phyloP scores from a whole-genome alignment of 208 protist genomes.

The Leptomonas pyrrhocoris region DNA sequence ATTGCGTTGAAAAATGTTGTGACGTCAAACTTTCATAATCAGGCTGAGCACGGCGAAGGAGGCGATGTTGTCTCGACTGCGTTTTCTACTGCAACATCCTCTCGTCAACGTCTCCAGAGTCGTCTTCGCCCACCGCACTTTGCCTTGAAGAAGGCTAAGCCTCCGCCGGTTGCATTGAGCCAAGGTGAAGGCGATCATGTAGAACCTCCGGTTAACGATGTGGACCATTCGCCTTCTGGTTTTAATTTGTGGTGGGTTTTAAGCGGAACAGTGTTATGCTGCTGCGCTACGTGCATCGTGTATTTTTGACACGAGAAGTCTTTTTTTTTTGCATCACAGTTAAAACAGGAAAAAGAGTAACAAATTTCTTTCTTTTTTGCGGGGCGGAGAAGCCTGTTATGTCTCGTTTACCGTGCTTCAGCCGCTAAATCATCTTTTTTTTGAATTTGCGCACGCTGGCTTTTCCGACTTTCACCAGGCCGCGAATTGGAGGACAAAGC shows the following conservation, averaged over 20 bases:
- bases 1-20: conserved; percentile 39
- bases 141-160: conserved; percentile 30
- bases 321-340: neutral
- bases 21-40: conserved; percentile 29
- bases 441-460: too few relatives aligned
- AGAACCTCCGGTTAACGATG: neutral
- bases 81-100: conserved; percentile 31
- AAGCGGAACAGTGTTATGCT: conserved; percentile 30
- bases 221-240: neutral
- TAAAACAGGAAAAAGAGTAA: neutral
- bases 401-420: too few relatives aligned
- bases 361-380: neutral
- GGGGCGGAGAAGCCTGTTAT: too few relatives aligned
- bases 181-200: neutral
- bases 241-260: conserved; percentile 32
- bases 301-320: conserved; percentile 9
- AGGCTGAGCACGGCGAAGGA: conserved; percentile 17
- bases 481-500: too few relatives aligned
- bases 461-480: too few relatives aligned
- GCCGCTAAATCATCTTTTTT: too few relatives aligned
- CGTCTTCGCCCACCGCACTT: conserved; percentile 49
- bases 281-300: conserved; percentile 30
- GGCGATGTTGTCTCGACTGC: conserved; percentile 17
- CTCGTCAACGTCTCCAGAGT: conserved; percentile 40
- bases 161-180: neutral